phyloP scores from a whole-genome alignment of 2,329 filamentous ascomycete species.

The Ceratocystis diversiconidia region DNA sequence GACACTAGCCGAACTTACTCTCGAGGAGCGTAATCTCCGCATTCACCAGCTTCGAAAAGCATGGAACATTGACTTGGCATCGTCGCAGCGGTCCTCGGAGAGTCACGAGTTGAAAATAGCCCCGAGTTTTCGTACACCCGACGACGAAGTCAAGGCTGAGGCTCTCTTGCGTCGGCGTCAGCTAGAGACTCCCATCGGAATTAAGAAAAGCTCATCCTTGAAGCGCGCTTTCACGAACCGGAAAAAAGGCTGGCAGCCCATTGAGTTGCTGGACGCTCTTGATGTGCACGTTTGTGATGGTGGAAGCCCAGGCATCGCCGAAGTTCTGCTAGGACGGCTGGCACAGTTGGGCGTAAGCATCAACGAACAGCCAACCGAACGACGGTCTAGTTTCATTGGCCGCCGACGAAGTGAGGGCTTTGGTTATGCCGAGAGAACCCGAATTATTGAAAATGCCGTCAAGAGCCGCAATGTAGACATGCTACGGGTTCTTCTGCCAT shows the following conservation, averaged over 20 bases:
- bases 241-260: conserved; percentile 38
- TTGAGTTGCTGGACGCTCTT: conserved; percentile 39
- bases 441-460: conserved; percentile 38
- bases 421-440: conserved; percentile 33
- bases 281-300: conserved; percentile 34
- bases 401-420: conserved; percentile 36
- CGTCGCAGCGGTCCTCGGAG: conserved; percentile 17
- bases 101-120: conserved; percentile 25
- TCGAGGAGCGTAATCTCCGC: conserved; percentile 30
- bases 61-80: conserved; percentile 31
- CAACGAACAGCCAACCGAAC: conserved; percentile 31
- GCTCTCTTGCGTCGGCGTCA: conserved; percentile 37
- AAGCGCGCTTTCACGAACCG: conserved; percentile 33
- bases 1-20: neutral
- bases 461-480: conserved; percentile 37
- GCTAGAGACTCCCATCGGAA: conserved; percentile 12
- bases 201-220: conserved; percentile 19
- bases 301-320: conserved; percentile 41
- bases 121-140: conserved; percentile 32
- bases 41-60: conserved; percentile 37
- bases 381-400: conserved; percentile 33
- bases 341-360: conserved; percentile 37
- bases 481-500: conserved; percentile 38
- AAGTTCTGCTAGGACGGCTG: conserved; percentile 39
- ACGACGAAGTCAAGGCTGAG: conserved; percentile 40